Conservation (phyloP, 169 alveolate genomes). For the Cystoisospora suis region DNA sequence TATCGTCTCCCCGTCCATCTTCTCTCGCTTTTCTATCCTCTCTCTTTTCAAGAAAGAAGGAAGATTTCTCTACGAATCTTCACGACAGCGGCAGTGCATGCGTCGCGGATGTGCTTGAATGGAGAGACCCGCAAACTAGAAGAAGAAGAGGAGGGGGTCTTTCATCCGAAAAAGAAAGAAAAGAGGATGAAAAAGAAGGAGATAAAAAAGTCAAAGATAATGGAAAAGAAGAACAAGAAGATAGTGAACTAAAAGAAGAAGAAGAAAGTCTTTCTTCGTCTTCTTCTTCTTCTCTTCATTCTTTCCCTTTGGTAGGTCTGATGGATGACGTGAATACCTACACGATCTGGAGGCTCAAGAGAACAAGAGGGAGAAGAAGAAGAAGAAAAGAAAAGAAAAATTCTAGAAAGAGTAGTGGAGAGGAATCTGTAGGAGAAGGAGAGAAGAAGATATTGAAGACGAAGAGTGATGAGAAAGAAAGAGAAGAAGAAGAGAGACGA, state of each 20-base stretch:
- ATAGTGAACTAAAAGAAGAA: neutral
- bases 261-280: no score
- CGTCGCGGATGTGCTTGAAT: neutral
- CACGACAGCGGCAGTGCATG: neutral
- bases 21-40: neutral
- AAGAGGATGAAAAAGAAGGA: neutral
- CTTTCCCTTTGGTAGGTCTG: conserved; percentile 32
- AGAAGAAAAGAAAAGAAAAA: neutral
- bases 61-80: no score
- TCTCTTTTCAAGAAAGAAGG: neutral
- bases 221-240: neutral
- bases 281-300: no score
- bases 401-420: no score
- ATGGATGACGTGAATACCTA: neutral
- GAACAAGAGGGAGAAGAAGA: no score
- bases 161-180: neutral
- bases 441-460: no score
- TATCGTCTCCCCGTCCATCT: neutral
- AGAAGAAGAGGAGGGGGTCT: neutral
- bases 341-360: neutral
- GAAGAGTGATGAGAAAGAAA: no score
- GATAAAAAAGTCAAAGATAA: neutral
- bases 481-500: neutral
- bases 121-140: neutral
- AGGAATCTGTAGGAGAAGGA: no score